phyloP scores from a whole-genome alignment of 805 yeast species.

The Metschnikowia noctiluminum region DNA sequence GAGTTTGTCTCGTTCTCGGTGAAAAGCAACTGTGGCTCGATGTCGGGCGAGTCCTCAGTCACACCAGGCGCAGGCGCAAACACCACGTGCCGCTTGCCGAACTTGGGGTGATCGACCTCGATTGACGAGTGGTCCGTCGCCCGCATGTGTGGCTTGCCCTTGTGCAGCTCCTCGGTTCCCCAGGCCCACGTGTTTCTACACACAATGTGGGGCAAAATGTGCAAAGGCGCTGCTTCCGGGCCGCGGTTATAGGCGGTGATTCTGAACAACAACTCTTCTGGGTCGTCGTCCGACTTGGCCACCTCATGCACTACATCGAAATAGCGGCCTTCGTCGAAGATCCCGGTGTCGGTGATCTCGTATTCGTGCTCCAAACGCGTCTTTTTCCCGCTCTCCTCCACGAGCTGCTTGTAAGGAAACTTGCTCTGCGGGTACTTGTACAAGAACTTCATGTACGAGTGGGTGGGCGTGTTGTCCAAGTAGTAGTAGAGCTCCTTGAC shows the following conservation, averaged over 20 bases:
- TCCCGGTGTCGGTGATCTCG: constrained; percentile 79
- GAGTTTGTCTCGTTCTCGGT: constrained; percentile 89
- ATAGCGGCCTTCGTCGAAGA: constrained; percentile 69
- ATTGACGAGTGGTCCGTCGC: constrained; percentile 46
- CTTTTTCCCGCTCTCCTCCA: constrained; percentile 63
- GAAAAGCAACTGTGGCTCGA: constrained; percentile 73
- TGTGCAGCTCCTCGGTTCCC: constrained; percentile 55
- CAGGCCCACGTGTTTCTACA: constrained; percentile 94
- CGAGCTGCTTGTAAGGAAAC: constrained; percentile 77
- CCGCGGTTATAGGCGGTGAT: constrained; percentile 87
- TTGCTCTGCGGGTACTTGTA: constrained; percentile 89
- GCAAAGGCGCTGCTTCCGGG: constrained; percentile 81
- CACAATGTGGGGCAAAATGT: constrained; percentile 77
- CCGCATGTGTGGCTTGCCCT: constrained; percentile 47
- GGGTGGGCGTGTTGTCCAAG: constrained; percentile 89
- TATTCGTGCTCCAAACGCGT: constrained; percentile 68
- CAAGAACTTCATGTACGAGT: constrained; percentile 84
- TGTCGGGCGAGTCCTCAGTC: constrained; percentile 54
- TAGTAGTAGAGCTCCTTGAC: constrained; percentile 84
- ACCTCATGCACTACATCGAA: constrained; percentile 87
- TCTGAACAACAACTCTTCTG: constrained; percentile 77
- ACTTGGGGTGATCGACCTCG: constrained; percentile 61
- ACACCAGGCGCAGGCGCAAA: constrained; percentile 86
- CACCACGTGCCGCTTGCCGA: constrained; percentile 58
- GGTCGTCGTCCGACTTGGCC: constrained; percentile 81